Evolutionary conservation across 179 eudicot species (phyloP), one percentile per base, ranked within the genome.

Genomic region (Monotropa hypopitys): DNA sequence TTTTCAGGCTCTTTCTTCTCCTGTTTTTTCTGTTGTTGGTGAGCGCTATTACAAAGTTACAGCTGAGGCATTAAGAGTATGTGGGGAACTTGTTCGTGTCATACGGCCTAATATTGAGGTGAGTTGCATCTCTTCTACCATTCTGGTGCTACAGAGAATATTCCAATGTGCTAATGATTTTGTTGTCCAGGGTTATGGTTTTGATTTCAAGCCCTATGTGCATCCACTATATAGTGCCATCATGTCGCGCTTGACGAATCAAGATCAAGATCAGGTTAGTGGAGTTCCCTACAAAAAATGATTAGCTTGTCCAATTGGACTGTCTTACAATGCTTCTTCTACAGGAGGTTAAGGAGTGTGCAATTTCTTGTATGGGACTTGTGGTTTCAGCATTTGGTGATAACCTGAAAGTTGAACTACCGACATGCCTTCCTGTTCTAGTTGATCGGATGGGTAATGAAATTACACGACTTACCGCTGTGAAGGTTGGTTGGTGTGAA

Each of bases 361-460:
- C 99, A 54, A 96, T 93, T 79, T 86, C 92, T 75, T 96, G 98
- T 87, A 91, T 90, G 95, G 99, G 99, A 63, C 98, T 89, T 85
- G 94, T 90, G 43, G 87, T 93, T 79, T 88, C 98, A 75, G 90
- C 92, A 50, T 93, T 93, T 88, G 99, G 99, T 75, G 99, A 96
- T 78, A 87, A 89, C 77, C 96, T 96, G 61, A 84, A 81, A 50
- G 85, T 81, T n/a, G 94, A 93, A 68, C 80, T 93, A 81, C 92
- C 98, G 21, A 70, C 90, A 70, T 93, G 97, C 84, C 98, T 96
- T 80, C 98, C 99, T 26, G 99, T 96, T 76, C 90, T 96, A 59
- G 96, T 96, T 77, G 99, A 96, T 84, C 92, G 99, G 54, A 96
- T 96, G 99, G 97, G 99, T 76, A 96, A 96, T 87, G 99, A 96